Conservation (phyloP, 306 rosid genomes). For the Glycine soja region DNA sequence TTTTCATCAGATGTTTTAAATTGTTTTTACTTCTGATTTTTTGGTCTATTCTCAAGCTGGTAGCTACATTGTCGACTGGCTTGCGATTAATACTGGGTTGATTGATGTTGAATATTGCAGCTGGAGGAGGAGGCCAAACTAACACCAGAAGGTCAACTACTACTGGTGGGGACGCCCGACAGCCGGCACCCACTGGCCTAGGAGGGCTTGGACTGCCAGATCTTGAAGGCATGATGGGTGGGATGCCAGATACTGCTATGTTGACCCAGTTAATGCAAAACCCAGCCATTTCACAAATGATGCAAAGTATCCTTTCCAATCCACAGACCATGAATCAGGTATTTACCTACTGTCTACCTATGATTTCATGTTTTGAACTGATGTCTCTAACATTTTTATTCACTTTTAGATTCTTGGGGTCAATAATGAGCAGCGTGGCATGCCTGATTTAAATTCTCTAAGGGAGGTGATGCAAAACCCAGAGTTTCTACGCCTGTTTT, state of each 20-base stretch:
- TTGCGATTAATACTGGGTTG: slow-evolving; percentile 30
- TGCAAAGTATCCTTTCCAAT: slow-evolving; percentile 84
- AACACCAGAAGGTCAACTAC: slow-evolving; percentile 61
- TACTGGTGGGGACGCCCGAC: slow-evolving; percentile 64
- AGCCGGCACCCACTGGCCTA: slow-evolving; percentile 63
- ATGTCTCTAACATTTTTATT: slow-evolving; percentile 39
- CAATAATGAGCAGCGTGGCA: slow-evolving; percentile 69
- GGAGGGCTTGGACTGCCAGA: slow-evolving; percentile 74
- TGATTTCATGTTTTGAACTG: slow-evolving; percentile 36
- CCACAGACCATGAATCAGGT: slow-evolving; percentile 89
- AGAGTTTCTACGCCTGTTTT: slow-evolving; percentile 75
- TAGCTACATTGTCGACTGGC: slow-evolving; percentile 8
- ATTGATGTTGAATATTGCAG: slow-evolving; percentile 49
- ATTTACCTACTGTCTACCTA: slow-evolving; percentile 1
- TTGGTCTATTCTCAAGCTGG: slow-evolving; percentile 18
- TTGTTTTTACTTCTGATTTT: neutral
- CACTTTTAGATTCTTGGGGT: slow-evolving; percentile 63
- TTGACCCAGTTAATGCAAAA: slow-evolving; percentile 81
- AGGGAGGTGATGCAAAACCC: slow-evolving; percentile 91
- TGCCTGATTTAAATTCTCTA: slow-evolving; percentile 78
- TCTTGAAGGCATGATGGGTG: slow-evolving; percentile 67
- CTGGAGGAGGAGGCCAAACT: slow-evolving; percentile 63
- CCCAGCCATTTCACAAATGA: slow-evolving; percentile 85
- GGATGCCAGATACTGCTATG: slow-evolving; percentile 66
- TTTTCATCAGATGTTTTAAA: neutral